Percentiles rank a stretch among this genome's conserved stretches.
These are phyloP conservation scores for Candida oleophila DNA, from an alignment of 805 yeast species.

Conservation along the genomic window DNA sequence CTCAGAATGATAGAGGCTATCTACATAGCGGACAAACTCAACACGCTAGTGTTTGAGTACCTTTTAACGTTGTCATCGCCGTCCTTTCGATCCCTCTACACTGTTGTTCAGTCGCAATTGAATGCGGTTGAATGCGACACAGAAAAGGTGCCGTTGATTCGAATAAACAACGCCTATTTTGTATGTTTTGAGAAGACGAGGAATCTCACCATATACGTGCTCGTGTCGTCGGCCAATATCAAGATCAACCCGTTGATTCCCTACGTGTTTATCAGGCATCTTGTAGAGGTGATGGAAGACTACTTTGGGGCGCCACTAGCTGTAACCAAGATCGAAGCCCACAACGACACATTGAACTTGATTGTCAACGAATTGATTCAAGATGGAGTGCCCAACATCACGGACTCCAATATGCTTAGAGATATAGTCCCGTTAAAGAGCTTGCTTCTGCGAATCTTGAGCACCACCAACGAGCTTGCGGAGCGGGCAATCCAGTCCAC, in stretches of 20 bases:
- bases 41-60: constrained; percentile 36
- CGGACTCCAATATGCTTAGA: constrained; percentile 68
- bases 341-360: constrained; percentile 68
- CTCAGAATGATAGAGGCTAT: constrained; percentile 39
- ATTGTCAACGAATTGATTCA: constrained; percentile 78
- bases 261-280: constrained; percentile 47
- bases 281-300: constrained; percentile 52
- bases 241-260: constrained; percentile 52
- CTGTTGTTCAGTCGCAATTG: constrained; percentile 12
- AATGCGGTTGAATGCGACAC: not conserved
- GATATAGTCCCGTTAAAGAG: constrained; percentile 69
- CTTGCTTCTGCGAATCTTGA: constrained; percentile 51
- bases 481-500: constrained; percentile 1
- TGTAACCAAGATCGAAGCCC: constrained; percentile 58
- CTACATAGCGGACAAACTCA: constrained; percentile 38
- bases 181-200: constrained; percentile 22
- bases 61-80: constrained; percentile 31
- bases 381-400: constrained; percentile 68
- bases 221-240: constrained; percentile 19
- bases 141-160: constrained; percentile 20
- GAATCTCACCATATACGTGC: constrained; percentile 25
- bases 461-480: constrained; percentile 37
- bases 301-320: constrained; percentile 60
- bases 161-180: constrained; percentile 28
- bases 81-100: constrained; percentile 25